Conservation (phyloP, 257 asterid genomes). For the Solanum chmielewskii region DNA sequence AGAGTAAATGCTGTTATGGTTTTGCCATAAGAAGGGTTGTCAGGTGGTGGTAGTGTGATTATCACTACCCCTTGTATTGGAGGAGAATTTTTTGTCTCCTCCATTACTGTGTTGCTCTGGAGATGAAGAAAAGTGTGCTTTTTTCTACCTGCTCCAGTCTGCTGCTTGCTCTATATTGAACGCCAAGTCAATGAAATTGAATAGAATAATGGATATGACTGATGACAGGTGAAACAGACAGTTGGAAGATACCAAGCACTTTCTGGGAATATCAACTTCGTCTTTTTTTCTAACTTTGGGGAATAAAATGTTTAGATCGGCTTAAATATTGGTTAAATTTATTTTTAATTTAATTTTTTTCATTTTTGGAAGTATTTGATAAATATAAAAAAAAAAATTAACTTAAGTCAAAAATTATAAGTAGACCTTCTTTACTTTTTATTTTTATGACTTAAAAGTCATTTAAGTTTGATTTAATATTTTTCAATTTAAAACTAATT, state of each 20-base stretch:
- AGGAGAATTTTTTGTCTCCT: conserved; percentile 1
- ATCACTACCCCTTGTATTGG: conserved; percentile 47
- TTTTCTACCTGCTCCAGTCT: neutral
- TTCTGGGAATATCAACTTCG: neutral
- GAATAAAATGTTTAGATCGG: too few relatives aligned
- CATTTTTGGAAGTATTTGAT: too few relatives aligned
- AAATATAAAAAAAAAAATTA: too few relatives aligned
- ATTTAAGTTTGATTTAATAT: neutral
- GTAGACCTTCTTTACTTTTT: too few relatives aligned
- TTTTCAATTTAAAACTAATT: accelerated
- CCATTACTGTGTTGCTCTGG: conserved; percentile 1
- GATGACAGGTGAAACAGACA: neutral
- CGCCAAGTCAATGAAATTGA: neutral
- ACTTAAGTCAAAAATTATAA: too few relatives aligned
- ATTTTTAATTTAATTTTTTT: too few relatives aligned
- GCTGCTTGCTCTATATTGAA: neutral
- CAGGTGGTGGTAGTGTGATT: conserved; percentile 56
- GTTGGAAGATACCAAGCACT: neutral
- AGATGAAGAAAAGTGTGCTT: neutral
- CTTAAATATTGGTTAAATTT: too few relatives aligned
- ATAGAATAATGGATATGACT: neutral
- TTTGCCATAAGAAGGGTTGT: conserved; percentile 61
- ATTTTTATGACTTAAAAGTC: too few relatives aligned
- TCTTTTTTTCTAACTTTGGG: too few relatives aligned
- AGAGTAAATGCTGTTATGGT: conserved; percentile 60